Base-by-base conservation (phyloP, 1,284 basidiomycete species). In the Puccinia hordei region DNA sequence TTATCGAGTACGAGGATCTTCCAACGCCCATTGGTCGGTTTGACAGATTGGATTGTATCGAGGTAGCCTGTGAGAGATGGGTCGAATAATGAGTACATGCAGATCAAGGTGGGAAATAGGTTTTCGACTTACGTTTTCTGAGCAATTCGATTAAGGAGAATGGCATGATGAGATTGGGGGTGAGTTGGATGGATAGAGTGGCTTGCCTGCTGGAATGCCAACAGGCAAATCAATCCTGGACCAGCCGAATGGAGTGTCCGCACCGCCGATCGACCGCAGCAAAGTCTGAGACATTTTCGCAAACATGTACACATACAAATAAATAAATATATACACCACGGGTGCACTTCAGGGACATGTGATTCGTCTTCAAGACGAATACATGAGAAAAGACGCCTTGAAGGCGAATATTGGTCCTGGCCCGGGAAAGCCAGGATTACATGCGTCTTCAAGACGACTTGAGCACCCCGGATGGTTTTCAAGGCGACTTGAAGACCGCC, bases 1-100 rank as follows among this genome's bases (percentile, higher is more conserved):
- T 79, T 79, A 35, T 72, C 77, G 68, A 79, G 66, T 44, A 79
- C 77, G 27, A 79, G 65, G n/a, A 71, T 79, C 77, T 79, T 79
- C 77, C 77, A 79, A 13, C 68, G 77, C 24, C 77, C 77, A 33
- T 79, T 79, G 13, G 68, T 17, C 24, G 77, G 68, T 61, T 79
- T 79, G 30, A 72, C 68, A 41, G 77, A 79, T 51, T 79, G 77
- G 30, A 79, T 79, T 24, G 77, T 79, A 57, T 79, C 77, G 46
- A 79, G 77, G 59, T 79, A 79, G 55, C 66, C 77, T 79, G 59
- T 41, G 44, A 30, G 2, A 55, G 15, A 27, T n/a, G 0, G 17
- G 24, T 12, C 30, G 30, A 30, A 63, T 15, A 27, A n/a, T 72
- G 49, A 35, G 44, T 53, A 55, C 46, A 1, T 15, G 10, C 38